Conservation (phyloP, 805 yeast genomes). For the Wickerhamomyces bovis region DNA sequence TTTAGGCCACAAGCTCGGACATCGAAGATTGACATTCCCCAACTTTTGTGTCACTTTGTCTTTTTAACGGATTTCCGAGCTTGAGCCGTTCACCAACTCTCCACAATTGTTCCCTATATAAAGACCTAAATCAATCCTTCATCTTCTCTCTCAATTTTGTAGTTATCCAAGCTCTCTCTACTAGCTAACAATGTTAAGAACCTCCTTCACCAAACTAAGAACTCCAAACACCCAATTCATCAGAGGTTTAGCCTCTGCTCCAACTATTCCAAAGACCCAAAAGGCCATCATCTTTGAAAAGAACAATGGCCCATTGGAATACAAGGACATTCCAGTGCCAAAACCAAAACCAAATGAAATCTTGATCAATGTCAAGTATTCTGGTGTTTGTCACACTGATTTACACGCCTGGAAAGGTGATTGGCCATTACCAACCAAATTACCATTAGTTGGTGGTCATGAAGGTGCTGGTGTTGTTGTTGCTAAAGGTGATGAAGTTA, state of each 20-base stretch:
- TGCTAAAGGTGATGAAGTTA: conserved; percentile 49
- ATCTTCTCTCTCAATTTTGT: background rate
- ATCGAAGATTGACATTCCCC: background rate
- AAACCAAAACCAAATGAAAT: conserved; percentile 51
- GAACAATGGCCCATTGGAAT: conserved; percentile 41
- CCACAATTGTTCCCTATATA: background rate
- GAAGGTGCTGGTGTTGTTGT: conserved; percentile 67
- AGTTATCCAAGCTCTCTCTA: background rate
- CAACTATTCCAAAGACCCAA: conserved; percentile 40
- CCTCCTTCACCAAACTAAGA: background rate
- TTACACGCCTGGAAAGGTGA: conserved; percentile 66
- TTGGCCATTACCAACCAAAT: conserved; percentile 53
- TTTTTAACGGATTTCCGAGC: background rate
- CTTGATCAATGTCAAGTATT: conserved; percentile 51
- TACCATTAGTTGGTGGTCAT: conserved; percentile 62
- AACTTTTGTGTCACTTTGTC: background rate
- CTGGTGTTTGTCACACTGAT: conserved; percentile 65
- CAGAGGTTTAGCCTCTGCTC: conserved; percentile 16
- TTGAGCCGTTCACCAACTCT: too few relatives aligned
- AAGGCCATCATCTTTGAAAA: conserved; percentile 48
- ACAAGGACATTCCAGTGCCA: conserved; percentile 52
- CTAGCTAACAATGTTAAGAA: conserved; percentile 2
- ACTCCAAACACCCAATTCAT: conserved; percentile 3
- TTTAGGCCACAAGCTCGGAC: too few relatives aligned
- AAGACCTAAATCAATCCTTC: background rate